phyloP scores from a whole-genome alignment of 139 green algal genomes.

The Coelastrella sp. region DNA sequence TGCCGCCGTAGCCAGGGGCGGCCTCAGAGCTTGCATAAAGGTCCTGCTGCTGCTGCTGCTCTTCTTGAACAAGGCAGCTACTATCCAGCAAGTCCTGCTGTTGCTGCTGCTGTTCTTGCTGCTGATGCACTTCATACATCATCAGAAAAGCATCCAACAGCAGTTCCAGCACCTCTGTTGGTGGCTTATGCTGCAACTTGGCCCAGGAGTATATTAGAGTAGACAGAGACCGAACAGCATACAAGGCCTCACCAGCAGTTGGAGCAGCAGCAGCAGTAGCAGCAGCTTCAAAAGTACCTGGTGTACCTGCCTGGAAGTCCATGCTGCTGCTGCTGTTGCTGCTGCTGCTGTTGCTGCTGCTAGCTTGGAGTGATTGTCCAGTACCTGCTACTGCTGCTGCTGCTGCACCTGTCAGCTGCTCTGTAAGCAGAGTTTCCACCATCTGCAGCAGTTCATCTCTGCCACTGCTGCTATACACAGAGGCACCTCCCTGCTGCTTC shows the following conservation, averaged over 20 bases:
- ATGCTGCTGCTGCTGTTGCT: background rate
- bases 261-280: background rate
- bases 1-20: no score
- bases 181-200: constrained; percentile 17
- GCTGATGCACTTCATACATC: constrained; percentile 9
- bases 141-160: constrained; percentile 22
- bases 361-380: background rate
- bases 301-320: background rate
- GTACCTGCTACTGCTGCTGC: constrained; percentile 4
- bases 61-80: background rate
- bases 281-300: background rate
- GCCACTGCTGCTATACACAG: no score
- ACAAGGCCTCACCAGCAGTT: background rate
- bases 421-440: background rate
- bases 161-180: constrained; percentile 5
- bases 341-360: constrained; percentile 11
- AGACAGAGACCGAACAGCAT: constrained; percentile 2
- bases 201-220: constrained; percentile 19
- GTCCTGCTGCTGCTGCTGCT: constrained; percentile 29
- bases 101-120: constrained; percentile 26
- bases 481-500: constrained; percentile 1
- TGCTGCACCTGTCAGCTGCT: background rate
- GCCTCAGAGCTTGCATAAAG: background rate
- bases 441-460: background rate
- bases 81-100: background rate